Base-by-base conservation (phyloP, 768 basidiomycete genomes). In the Gyrodon lividus region DNA sequence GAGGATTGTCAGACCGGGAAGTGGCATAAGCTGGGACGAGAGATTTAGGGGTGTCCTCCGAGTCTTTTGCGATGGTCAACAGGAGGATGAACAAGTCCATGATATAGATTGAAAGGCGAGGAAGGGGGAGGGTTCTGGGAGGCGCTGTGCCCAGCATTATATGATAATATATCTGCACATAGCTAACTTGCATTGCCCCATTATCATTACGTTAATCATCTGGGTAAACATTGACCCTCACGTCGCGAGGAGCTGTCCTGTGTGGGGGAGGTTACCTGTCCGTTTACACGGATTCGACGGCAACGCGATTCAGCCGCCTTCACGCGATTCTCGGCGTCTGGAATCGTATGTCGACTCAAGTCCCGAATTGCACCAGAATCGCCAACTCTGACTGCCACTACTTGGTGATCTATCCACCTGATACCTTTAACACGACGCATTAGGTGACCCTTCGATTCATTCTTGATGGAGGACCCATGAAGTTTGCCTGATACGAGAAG, bases 1-100 rank as follows among this genome's bases (percentile, higher is more conserved):
- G 88, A 76, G 79, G 35, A 80, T 93, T 48, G 75, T 95, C 48
- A 77, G 82, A 49, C 83, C 85, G 3, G 80, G 82, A 2, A 70
- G 70, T 46, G 72, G 72, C 14, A 83, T 89, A 12, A 76, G 75
- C 20, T 98, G 93, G 93, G 88, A 94, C 60, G 78, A 84, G 52
- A 74, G 86, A 52, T 88, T 90, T 59, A 71, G 74, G 47, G 75
- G 76, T 40, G 74, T 77, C 17, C 60, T 95, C 50, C 75, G 71
- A 42, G 77, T 92, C 6, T 91, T 87, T n/a, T n/a, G n/a, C 62
- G 74, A 72, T 17, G 71, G 78, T 58, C 75, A 75, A 41, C 66
- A 64, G 26, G 42, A 50, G 28, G 42, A 26, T 9, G 55, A 48
- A 17, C 6, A 46, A n/a, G 10, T 16, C 17, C 51, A 6, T 3